Evolutionary conservation across 768 basidiomycete species (phyloP), one percentile per base, ranked within the genome.

Genomic region (Dioszegia aurantiaca): DNA sequence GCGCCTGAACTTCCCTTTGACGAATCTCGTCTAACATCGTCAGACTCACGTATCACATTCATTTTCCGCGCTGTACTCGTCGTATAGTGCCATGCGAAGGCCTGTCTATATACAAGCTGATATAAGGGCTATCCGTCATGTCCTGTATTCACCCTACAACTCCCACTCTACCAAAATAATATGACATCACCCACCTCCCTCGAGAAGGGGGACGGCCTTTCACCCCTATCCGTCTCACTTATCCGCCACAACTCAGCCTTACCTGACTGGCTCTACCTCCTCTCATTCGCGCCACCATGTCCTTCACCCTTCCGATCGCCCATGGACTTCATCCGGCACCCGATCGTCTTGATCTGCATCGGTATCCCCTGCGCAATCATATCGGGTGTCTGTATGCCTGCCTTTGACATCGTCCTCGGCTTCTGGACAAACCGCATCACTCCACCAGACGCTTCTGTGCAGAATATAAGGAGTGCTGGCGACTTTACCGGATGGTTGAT

Each of bases 401-500:
- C 70, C 0, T 61, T 63, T 30, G 70, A 68, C 31, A 61, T 72
- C 23, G 47, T 69, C 12, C 62, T 63, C 39, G 70, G 70, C 9
- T 63, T 60, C 31, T 72, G 68, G 68, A 72, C 70, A 26, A 64
- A 65, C 43, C 63, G 60, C 9, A 59, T 72, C 37, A 59, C 42
- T 4, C 43, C 14, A 1, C 36, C 19, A 1, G 55, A 58, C 26
- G 54, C 43, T 8, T 19, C 59, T 14, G 19, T 30, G 1, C 16
- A 27, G 11, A 37, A 24, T 23, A 60, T 67, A 10, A 28, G 2
- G 3, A 62, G 33, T 1, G 42, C 62, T 14, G 65, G 67, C 9
- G 55, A 45, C 26, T 28, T 63, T 31, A 49, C 60, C 6, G 70
- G 68, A 23, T 66, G 63, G 63, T 61, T 72, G 31, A 68, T 68